Evolutionary conservation across 805 yeast genomes (phyloP), one percentile per base, ranked within the genome.

Genomic region (Zygotorulaspora sp.): DNA sequence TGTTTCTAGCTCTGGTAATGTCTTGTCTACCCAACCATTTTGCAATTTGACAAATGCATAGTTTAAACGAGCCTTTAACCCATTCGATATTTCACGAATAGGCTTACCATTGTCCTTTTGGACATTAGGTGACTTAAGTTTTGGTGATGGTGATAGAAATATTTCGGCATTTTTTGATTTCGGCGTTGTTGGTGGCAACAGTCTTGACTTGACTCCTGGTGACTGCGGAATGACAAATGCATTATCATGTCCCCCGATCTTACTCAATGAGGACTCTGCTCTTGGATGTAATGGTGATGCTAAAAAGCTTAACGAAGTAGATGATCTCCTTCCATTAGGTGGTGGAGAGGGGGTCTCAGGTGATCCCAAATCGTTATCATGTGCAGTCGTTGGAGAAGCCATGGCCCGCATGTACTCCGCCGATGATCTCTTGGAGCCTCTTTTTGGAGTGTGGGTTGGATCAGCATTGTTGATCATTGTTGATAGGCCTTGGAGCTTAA

Each of bases 31-130:
- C 62, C 65, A 57, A 3, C 63, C 58, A 28, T 58, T 52, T 35
- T 66, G 66, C 36, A 63, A 52, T 45, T 66, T 66, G 8, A 66
- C 63, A 44, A 64, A 57, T 1, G 72, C 72, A 47, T 66, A 65
- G 38, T 63, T 65, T 11, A 68, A 47, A 38, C 71, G 53, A 10
- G 70, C 64, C 40, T 63, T 64, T 27, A 68, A 50, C 40, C 62
- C 62, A 15, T 63, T 57, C 0, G 72, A 66, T 13, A 67, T 59
- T 32, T 64, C 65, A 34, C 69, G 55, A 10, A 66, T 66, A 8
- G 71, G 70, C 26, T 65, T 65, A 23, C 50, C 55, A 9, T 49
- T 53, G 13, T 45, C 59, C 33, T 47, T 46, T 29, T 36, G 40
- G 3, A 41, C 41, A 16, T 48, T 45, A 11, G 64, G 63, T 3